Evolutionary conservation across 169 alveolate species (phyloP).

Genomic region (Miamiensis avidus): DNA sequence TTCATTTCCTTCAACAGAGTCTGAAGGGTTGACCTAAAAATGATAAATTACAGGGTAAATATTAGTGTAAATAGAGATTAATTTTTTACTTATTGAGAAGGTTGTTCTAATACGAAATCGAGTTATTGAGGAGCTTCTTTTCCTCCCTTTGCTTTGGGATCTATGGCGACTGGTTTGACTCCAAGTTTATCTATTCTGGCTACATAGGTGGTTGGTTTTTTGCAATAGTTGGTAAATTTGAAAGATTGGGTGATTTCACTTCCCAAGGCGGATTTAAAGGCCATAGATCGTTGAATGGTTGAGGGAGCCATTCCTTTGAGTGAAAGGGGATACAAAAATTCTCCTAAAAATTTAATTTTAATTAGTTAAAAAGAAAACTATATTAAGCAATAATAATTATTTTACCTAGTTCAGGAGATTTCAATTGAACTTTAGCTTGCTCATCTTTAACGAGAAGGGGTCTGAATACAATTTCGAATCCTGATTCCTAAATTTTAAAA

Average conservation of each 20-base stretch:
- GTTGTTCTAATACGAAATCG: constrained; percentile 73
- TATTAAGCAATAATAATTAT: too few relatives aligned
- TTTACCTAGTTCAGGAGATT: constrained; percentile 73
- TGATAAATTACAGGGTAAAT: neutral
- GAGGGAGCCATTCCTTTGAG: constrained; percentile 82
- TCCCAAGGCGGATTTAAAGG: constrained; percentile 84
- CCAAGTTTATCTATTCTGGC: constrained; percentile 71
- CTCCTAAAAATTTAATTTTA: constrained; percentile 10
- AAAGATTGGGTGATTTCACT: constrained; percentile 81
- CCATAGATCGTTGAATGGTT: constrained; percentile 60
- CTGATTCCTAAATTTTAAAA: constrained; percentile 30
- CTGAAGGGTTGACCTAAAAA: constrained; percentile 71
- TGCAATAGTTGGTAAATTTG: constrained; percentile 79
- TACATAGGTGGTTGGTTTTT: constrained; percentile 78
- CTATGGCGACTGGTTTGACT: constrained; percentile 59
- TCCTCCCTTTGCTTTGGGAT: constrained; percentile 38
- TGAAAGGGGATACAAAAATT: constrained; percentile 58
- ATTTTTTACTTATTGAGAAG: constrained; percentile 48
- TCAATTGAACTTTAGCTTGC: constrained; percentile 65
- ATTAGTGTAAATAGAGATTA: too few relatives aligned
- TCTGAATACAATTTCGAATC: constrained; percentile 82
- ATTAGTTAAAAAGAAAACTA: too few relatives aligned
- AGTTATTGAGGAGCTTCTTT: constrained; percentile 45
- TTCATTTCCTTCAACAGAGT: constrained; percentile 75
- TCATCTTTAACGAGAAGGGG: constrained; percentile 81